A percentile compares a stretch with the other conserved stretches of the same genome.
Conservation (phyloP, 495 filamentous ascomycete genomes). For the Hypomontagnella monticulosa region DNA sequence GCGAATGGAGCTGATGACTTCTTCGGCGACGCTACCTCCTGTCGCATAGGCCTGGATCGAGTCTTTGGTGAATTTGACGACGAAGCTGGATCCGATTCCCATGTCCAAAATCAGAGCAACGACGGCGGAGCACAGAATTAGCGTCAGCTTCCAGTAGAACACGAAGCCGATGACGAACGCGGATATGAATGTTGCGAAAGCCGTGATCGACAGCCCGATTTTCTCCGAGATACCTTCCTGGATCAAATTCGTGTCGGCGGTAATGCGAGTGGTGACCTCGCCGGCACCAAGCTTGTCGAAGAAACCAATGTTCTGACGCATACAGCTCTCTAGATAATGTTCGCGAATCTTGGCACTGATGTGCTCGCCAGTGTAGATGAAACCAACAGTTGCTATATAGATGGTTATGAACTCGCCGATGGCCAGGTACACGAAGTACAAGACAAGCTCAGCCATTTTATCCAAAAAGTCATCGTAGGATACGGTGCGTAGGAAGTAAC, state of each 20-base stretch:
- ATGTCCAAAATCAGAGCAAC: conserved; percentile 77
- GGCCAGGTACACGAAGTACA: conserved; percentile 92
- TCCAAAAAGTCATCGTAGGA: conserved; percentile 64
- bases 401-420: conserved; percentile 84
- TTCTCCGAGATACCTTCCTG: conserved; percentile 92
- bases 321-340: conserved; percentile 81
- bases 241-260: conserved; percentile 86
- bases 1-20: conserved; percentile 92
- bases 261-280: conserved; percentile 93
- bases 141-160: conserved; percentile 84
- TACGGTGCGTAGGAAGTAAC: conserved; percentile 62
- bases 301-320: conserved; percentile 91
- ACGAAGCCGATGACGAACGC: conserved; percentile 91
- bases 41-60: conserved; percentile 80
- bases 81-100: conserved; percentile 75
- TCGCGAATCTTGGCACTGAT: conserved; percentile 85
- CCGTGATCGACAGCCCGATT: conserved; percentile 76
- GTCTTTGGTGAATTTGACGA: conserved; percentile 80
- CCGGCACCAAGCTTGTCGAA: conserved; percentile 93
- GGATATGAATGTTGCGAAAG: conserved; percentile 80
- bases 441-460: conserved; percentile 70
- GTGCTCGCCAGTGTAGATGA: conserved; percentile 94
- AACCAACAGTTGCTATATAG: conserved; percentile 85
- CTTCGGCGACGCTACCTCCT: conserved; percentile 90
- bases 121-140: conserved; percentile 82